Conservation (phyloP, 768 basidiomycete genomes). For the Rickenella mellea region DNA sequence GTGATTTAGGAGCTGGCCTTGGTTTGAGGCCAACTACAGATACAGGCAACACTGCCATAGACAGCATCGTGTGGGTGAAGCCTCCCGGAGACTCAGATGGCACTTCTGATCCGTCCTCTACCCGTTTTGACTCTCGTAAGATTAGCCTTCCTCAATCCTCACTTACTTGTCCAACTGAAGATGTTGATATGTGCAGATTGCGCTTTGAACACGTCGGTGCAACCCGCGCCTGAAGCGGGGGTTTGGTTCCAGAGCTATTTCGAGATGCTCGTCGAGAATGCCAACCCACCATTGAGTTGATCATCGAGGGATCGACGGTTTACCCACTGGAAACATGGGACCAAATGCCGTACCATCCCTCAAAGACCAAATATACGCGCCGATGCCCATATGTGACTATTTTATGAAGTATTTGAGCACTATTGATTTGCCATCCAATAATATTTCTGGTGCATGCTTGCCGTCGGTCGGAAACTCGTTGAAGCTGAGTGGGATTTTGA, state of each 20-base stretch:
- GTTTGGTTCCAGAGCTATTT: constrained; percentile 26
- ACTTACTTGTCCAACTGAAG: background rate
- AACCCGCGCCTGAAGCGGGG: constrained; percentile 28
- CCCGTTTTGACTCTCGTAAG: constrained; percentile 18
- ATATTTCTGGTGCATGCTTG: too few species aligned
- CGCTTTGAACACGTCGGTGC: too few species aligned
- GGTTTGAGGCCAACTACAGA: constrained; percentile 24
- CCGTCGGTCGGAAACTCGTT: too few species aligned
- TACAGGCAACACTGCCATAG: constrained; percentile 18
- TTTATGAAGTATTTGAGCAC: too few species aligned
- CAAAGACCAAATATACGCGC: too few species aligned
- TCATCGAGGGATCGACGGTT: too few species aligned
- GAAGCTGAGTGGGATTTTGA: too few species aligned
- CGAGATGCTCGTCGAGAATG: constrained; percentile 18
- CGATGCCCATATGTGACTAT: too few species aligned
- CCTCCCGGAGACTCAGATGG: constrained; percentile 32
- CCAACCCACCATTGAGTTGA: constrained; percentile 19
- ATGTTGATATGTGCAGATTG: background rate
- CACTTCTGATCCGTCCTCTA: constrained; percentile 23
- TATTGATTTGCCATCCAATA: too few species aligned
- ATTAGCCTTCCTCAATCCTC: background rate
- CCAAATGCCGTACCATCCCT: too few species aligned
- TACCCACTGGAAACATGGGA: too few species aligned
- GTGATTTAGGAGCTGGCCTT: constrained; percentile 19
- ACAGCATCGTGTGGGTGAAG: constrained; percentile 33